Conservation (phyloP, 2,329 filamentous ascomycete species). For the Verticillium albo-atrum region DNA sequence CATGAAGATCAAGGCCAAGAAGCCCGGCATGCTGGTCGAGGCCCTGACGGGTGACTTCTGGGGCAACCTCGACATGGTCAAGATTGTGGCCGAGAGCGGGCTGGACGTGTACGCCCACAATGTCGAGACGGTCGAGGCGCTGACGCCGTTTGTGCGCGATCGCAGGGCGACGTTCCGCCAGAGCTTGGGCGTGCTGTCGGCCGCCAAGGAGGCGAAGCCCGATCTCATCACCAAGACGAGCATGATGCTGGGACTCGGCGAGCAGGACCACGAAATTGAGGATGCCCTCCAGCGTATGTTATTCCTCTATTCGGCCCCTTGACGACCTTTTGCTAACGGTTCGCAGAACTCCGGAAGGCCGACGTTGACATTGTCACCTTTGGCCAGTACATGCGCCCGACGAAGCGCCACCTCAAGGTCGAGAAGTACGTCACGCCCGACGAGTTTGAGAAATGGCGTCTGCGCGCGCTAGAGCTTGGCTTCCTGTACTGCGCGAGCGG, state of each 20-base stretch:
- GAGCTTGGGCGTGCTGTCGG: slow-evolving; percentile 72
- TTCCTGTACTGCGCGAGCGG: slow-evolving; percentile 96
- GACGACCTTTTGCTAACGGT: not conserved
- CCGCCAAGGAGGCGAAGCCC: slow-evolving; percentile 71
- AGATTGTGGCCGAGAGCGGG: slow-evolving; percentile 77
- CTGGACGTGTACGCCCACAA: slow-evolving; percentile 98
- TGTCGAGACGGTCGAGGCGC: slow-evolving; percentile 85
- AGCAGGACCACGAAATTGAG: slow-evolving; percentile 83
- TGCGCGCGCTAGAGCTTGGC: slow-evolving; percentile 86
- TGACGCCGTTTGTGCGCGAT: slow-evolving; percentile 88
- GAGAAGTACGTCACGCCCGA: slow-evolving; percentile 91
- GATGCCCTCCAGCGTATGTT: slow-evolving; percentile 64
- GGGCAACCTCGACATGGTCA: slow-evolving; percentile 84
- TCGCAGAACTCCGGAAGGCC: slow-evolving; percentile 57
- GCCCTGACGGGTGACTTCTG: slow-evolving; percentile 82
- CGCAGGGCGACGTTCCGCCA: slow-evolving; percentile 85
- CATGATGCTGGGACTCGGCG: slow-evolving; percentile 92
- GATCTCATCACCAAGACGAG: slow-evolving; percentile 97
- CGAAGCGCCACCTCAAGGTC: slow-evolving; percentile 95
- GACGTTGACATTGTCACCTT: slow-evolving; percentile 95
- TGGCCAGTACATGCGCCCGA: slow-evolving; percentile 99
- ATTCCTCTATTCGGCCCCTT: not conserved
- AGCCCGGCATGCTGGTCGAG: slow-evolving; percentile 72
- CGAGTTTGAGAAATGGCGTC: slow-evolving; percentile 86
- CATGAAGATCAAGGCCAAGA: slow-evolving; percentile 84